Percentiles rank a stretch among this genome's conserved stretches.
phyloP scores from a whole-genome alignment of 2,329 filamentous ascomycete genomes.

The Penicillium verrucosum region DNA sequence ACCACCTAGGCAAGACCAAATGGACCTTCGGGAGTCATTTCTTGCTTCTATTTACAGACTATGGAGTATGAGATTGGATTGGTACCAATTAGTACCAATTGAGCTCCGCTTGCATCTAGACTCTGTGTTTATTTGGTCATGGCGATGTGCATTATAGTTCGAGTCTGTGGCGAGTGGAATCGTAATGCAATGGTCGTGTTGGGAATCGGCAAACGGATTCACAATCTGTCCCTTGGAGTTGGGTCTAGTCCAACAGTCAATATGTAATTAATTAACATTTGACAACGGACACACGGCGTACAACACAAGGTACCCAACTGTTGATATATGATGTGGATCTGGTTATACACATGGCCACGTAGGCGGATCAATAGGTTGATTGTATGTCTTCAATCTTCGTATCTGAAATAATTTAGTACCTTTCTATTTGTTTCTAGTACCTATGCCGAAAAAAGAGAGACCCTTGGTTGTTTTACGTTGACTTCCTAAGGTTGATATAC shows the following conservation, averaged over 20 bases:
- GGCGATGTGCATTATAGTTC: background rate
- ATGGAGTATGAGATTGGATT: background rate
- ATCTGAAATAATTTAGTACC: background rate
- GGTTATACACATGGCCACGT: background rate
- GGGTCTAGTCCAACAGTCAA: background rate
- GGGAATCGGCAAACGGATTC: constrained; percentile 5
- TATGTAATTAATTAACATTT: background rate
- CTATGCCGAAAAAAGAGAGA: background rate
- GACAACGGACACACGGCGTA: background rate
- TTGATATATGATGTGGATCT: background rate
- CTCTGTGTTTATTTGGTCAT: background rate
- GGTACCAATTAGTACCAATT: background rate
- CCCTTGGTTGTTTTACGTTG: background rate
- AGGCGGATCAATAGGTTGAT: background rate
- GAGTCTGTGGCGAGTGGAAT: background rate
- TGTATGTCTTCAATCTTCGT: background rate
- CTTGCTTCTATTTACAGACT: constrained; percentile 4
- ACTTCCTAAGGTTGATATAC: background rate
- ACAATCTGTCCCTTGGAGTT: background rate
- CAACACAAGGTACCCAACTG: background rate
- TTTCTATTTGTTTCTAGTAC: background rate
- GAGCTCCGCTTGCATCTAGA: constrained; percentile 7
- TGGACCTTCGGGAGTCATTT: background rate
- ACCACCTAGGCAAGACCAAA: background rate
- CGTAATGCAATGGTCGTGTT: background rate